Evolutionary conservation across 495 filamentous ascomycete species (phyloP).

Genomic region (Aspergillus coremiiformis): DNA sequence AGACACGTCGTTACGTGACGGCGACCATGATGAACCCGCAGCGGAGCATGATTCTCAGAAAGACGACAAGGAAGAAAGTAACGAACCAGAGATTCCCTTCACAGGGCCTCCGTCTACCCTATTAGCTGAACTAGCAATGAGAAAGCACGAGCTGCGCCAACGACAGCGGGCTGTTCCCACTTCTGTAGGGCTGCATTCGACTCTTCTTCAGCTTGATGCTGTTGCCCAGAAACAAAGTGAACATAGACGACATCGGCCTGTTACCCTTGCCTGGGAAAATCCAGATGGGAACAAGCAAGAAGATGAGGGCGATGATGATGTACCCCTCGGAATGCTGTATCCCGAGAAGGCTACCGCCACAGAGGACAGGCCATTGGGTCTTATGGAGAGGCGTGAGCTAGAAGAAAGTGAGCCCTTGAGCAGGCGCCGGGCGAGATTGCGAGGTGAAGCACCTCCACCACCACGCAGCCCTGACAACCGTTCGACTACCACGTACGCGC

Average conservation of each 20-base stretch:
- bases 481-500: constrained; percentile 32
- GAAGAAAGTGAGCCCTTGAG: constrained; percentile 92
- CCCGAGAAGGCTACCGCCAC: constrained; percentile 49
- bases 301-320: constrained; percentile 59
- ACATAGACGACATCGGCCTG: constrained; percentile 60
- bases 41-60: constrained; percentile 15
- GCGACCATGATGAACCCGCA: constrained; percentile 11
- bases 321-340: constrained; percentile 78
- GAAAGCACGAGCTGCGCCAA: constrained; percentile 74
- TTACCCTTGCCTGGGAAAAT: constrained; percentile 87
- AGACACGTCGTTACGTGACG: constrained; percentile 14
- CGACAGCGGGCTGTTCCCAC: constrained; percentile 62
- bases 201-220: constrained; percentile 82
- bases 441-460: constrained; percentile 41
- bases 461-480: constrained; percentile 27
- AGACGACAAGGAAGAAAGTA: constrained; percentile 26
- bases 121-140: constrained; percentile 81
- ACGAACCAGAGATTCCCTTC: constrained; percentile 42
- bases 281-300: constrained; percentile 36
- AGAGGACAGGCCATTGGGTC: constrained; percentile 64
- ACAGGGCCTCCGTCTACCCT: constrained; percentile 78
- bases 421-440: constrained; percentile 66
- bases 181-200: constrained; percentile 73
- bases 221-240: constrained; percentile 82
- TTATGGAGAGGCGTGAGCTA: constrained; percentile 76